phyloP scores from a whole-genome alignment of 495 filamentous ascomycete species.

The Xylaria venustula region DNA sequence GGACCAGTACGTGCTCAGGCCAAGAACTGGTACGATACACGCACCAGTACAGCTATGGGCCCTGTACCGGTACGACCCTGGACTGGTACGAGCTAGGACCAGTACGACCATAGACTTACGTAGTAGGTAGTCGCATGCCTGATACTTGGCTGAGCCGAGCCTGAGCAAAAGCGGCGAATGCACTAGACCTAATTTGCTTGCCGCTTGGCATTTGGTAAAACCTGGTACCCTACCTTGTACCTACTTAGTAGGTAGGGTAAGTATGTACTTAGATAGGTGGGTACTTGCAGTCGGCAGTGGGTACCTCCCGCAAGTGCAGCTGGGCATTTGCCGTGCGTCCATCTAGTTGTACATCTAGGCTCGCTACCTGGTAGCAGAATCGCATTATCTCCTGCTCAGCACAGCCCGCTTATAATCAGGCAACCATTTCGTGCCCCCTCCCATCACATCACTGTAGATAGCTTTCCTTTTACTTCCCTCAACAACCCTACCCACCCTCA shows the following conservation, averaged over 20 bases:
- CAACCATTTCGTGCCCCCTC: constrained; percentile 24
- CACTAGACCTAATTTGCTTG: no score
- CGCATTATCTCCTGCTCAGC: no score
- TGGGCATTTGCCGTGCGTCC: no score
- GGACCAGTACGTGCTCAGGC: neutral
- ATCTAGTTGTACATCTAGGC: neutral
- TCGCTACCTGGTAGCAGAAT: no score
- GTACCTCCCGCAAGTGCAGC: no score
- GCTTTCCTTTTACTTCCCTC: neutral
- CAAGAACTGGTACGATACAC: neutral
- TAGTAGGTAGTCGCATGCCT: no score
- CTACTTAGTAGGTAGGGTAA: neutral
- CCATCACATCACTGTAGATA: neutral
- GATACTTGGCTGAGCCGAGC: no score
- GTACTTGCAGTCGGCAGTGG: no score
- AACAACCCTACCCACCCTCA: neutral
- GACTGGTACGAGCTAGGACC: neutral
- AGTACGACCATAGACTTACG: neutral
- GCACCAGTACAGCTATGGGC: neutral
- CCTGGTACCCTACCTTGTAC: no score
- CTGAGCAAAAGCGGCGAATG: no score
- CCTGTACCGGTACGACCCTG: neutral
- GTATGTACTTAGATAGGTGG: neutral
- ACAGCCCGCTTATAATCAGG: constrained; percentile 19
- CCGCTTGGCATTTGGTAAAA: no score